Percentiles rank a stretch among this genome's conserved stretches.
These are phyloP conservation scores for Candida xyloterini DNA, from an alignment of 805 yeast genomes.

Conservation along the genomic window DNA sequence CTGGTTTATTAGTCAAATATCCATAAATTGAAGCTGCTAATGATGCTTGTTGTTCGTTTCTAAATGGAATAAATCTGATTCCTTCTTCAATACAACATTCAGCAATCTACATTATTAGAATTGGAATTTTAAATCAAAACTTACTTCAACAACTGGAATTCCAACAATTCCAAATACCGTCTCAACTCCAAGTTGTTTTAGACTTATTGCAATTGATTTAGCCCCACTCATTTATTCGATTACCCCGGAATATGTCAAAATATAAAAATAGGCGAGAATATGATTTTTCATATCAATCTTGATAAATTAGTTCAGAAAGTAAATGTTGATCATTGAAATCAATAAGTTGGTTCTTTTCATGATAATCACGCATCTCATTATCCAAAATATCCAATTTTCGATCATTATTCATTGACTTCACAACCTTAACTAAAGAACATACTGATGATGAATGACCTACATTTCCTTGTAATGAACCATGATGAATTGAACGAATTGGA, in stretches of 20 bases:
- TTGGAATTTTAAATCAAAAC: constrained; percentile 6
- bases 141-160: constrained; percentile 65
- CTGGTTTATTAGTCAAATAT: constrained; percentile 61
- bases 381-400: constrained; percentile 12
- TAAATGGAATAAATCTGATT: constrained; percentile 54
- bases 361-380: constrained; percentile 17
- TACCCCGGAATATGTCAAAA: constrained; percentile 7
- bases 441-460: constrained; percentile 26
- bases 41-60: constrained; percentile 74
- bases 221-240: constrained; percentile 35
- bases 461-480: constrained; percentile 19
- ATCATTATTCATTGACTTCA: constrained; percentile 7
- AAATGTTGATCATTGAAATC: constrained; percentile 16
- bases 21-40: constrained; percentile 76
- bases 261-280: neutral
- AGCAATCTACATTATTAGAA: constrained; percentile 38
- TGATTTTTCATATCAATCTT: constrained; percentile 4
- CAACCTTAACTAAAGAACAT: constrained; percentile 19
- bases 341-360: constrained; percentile 14
- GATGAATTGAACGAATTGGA: constrained; percentile 22
- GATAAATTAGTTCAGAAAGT: constrained; percentile 13
- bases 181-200: constrained; percentile 49
- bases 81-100: constrained; percentile 54
- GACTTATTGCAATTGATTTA: constrained; percentile 44
- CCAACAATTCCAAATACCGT: constrained; percentile 72